These are phyloP conservation scores for Casuarina cunninghamiana DNA, from an alignment of 306 rosid species.

Conservation along the genomic window DNA sequence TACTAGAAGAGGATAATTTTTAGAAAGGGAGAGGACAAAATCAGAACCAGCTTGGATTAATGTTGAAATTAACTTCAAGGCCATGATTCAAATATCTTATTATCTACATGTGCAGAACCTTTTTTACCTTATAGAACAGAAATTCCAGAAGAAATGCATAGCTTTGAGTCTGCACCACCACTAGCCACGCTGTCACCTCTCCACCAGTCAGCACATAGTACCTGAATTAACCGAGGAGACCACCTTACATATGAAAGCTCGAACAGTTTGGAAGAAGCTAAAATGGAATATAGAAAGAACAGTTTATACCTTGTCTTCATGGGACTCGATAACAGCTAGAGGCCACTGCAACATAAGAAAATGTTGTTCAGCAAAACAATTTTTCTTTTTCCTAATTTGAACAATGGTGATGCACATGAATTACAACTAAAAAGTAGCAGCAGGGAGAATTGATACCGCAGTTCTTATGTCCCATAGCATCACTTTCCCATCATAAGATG, in stretches of 20 bases:
- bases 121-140: slow-evolving; percentile 43
- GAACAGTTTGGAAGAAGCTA: background rate
- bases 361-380: slow-evolving; percentile 1
- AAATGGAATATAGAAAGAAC: background rate
- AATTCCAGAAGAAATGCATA: slow-evolving; percentile 72
- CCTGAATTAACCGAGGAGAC: slow-evolving; percentile 45
- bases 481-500: slow-evolving; percentile 89
- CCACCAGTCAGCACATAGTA: slow-evolving; percentile 94
- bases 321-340: slow-evolving; percentile 66
- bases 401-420: background rate
- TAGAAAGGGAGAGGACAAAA: background rate
- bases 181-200: slow-evolving; percentile 67
- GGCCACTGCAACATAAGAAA: slow-evolving; percentile 81
- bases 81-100: background rate
- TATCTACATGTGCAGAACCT: background rate
- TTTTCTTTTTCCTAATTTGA: background rate
- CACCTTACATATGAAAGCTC: background rate
- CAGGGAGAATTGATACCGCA: slow-evolving; percentile 54
- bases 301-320: slow-evolving; percentile 65
- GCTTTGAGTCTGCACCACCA: slow-evolving; percentile 89
- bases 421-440: background rate
- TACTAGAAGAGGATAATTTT: background rate
- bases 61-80: background rate
- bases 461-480: slow-evolving; percentile 97
- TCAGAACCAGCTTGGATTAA: background rate